These are phyloP conservation scores for Petunia hybrid DNA, from an alignment of 305 asterid species.

Conservation along the genomic window DNA sequence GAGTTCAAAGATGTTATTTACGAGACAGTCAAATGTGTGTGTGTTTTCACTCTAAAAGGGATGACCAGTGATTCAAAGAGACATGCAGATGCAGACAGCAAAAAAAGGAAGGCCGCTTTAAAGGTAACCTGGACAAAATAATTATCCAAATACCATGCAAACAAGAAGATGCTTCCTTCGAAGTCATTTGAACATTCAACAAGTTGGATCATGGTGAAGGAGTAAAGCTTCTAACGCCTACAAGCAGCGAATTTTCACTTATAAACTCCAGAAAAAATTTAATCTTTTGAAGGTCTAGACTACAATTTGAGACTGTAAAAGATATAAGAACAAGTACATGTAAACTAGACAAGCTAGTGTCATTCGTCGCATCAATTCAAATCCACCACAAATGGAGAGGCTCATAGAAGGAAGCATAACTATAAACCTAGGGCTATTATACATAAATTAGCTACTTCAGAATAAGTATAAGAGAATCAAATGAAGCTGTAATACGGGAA, in stretches of 20 bases:
- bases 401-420: not conserved
- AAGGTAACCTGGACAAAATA: not conserved
- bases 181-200: slow-evolving; percentile 3
- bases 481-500: not conserved
- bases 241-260: not conserved
- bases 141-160: not conserved
- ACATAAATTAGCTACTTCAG: not conserved
- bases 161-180: slow-evolving; percentile 7
- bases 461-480: not conserved
- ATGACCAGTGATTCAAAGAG: not conserved
- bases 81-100: not conserved
- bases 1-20: not conserved
- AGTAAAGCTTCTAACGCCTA: not conserved
- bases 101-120: not conserved
- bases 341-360: not conserved
- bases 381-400: not conserved
- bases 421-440: not conserved
- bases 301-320: not conserved
- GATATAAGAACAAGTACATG: not conserved
- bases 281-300: not conserved
- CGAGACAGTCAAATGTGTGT: not conserved
- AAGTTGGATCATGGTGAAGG: slow-evolving; percentile 1
- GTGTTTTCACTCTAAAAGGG: not conserved
- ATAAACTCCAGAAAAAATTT: not conserved
- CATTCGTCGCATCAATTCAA: not conserved